Percentiles rank a stretch among this genome's conserved stretches.
Conservation (phyloP, 2,329 filamentous ascomycete species). For the Xylaria sp. region DNA sequence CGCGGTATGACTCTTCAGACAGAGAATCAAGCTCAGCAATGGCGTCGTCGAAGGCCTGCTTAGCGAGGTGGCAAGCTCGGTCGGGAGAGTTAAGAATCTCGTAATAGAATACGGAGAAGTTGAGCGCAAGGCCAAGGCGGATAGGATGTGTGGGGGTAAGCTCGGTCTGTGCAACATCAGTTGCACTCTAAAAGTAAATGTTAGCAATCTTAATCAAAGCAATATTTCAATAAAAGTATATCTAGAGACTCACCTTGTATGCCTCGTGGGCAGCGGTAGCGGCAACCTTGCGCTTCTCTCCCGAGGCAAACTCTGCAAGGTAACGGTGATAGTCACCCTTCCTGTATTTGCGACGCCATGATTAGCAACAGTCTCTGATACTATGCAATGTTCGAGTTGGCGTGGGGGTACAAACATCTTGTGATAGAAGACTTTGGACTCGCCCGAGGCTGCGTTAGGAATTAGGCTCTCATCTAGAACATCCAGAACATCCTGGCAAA, state of each 20-base stretch:
- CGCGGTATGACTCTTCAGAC: slow-evolving; percentile 97
- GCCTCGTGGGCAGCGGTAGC: slow-evolving; percentile 91
- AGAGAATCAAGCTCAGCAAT: slow-evolving; percentile 98
- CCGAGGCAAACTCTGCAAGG: slow-evolving; percentile 91
- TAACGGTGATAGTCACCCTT: slow-evolving; percentile 98
- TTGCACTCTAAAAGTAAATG: slow-evolving; percentile 77
- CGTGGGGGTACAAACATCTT: slow-evolving; percentile 82
- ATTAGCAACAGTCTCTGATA: slow-evolving; percentile 31
- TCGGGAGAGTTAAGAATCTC: slow-evolving; percentile 99
- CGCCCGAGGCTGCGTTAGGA: slow-evolving; percentile 93
- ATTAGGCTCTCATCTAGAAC: slow-evolving; percentile 94
- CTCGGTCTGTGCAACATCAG: slow-evolving; percentile 97
- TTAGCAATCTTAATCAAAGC: slow-evolving; percentile 30
- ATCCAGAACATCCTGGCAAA: slow-evolving; percentile 97
- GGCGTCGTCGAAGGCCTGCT: slow-evolving; percentile 98
- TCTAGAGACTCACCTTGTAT: slow-evolving; percentile 81
- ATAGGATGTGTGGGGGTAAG: slow-evolving; percentile 98
- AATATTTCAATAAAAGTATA: background rate
- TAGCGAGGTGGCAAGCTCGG: slow-evolving; percentile 96
- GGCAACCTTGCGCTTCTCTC: slow-evolving; percentile 90
- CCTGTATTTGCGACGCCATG: slow-evolving; percentile 61
- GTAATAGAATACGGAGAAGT: slow-evolving; percentile 99
- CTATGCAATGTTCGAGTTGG: slow-evolving; percentile 7
- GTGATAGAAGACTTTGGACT: slow-evolving; percentile 99
- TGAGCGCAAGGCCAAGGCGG: slow-evolving; percentile 94